Percentiles rank a stretch among this genome's conserved stretches.
Evolutionary conservation across 805 yeast genomes (phyloP).

Genomic region (Ogataea wickerhamii): DNA sequence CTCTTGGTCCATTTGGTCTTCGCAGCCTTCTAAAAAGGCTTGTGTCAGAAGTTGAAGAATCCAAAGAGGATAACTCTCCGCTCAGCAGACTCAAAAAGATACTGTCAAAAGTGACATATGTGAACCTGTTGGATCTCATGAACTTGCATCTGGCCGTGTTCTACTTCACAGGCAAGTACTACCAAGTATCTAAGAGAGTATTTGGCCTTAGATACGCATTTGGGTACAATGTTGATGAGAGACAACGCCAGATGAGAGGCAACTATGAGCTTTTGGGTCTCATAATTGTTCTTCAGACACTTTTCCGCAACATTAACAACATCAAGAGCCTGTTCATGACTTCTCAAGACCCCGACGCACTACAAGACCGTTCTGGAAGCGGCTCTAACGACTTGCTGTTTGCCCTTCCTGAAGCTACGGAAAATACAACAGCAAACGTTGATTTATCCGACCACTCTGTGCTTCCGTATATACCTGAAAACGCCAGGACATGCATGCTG

Average conservation of each 20-base stretch:
- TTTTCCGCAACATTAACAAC: constrained; percentile 40
- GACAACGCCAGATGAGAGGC: constrained; percentile 40
- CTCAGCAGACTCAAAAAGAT: constrained; percentile 8
- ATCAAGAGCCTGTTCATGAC: constrained; percentile 19
- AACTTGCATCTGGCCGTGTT: constrained; percentile 77
- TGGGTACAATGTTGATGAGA: constrained; percentile 55
- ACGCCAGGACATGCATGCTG: constrained; percentile 75
- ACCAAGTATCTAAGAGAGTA: constrained; percentile 69
- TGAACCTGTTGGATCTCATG: constrained; percentile 48
- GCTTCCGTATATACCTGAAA: constrained; percentile 66
- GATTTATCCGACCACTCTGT: constrained; percentile 54
- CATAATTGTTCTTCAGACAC: constrained; percentile 50
- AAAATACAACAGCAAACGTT: constrained; percentile 27
- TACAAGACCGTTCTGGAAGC: constrained; percentile 5
- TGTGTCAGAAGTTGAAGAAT: constrained; percentile 9
- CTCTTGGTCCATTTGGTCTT: constrained; percentile 58
- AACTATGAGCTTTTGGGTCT: constrained; percentile 77
- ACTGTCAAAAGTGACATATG: constrained; percentile 35
- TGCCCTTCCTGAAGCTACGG: constrained; percentile 13
- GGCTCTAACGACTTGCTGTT: constrained; percentile 16
- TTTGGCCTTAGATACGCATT: constrained; percentile 78
- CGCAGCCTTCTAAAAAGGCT: constrained; percentile 24
- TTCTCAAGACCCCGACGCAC: neutral
- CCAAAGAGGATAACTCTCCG: constrained; percentile 14
- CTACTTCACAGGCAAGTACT: constrained; percentile 79